Conservation (phyloP, 2,329 filamentous ascomycete genomes). For the Chaetothyriales sp. region DNA sequence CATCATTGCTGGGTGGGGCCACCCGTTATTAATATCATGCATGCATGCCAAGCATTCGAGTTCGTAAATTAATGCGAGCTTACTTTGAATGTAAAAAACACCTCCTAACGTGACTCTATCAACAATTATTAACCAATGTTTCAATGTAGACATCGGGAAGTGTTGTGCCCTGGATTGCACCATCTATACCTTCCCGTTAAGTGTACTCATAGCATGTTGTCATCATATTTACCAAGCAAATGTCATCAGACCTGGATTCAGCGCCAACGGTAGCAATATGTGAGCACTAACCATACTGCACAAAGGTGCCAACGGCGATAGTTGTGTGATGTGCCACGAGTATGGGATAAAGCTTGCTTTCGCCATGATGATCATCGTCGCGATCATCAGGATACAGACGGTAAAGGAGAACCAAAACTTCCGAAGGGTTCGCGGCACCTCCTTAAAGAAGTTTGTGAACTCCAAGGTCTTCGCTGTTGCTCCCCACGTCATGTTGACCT, state of each 20-base stretch:
- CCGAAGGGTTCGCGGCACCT: constrained; percentile 64
- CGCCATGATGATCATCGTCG: constrained; percentile 37
- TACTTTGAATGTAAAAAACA: too few species aligned
- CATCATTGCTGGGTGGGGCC: too few species aligned
- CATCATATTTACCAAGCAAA: constrained; percentile 16
- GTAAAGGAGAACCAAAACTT: constrained; percentile 53
- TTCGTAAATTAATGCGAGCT: too few species aligned
- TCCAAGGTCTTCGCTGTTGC: constrained; percentile 61
- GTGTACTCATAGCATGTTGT: neutral
- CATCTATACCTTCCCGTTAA: too few species aligned
- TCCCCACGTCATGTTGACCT: constrained; percentile 71
- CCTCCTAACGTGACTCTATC: too few species aligned
- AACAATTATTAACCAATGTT: too few species aligned
- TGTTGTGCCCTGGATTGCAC: too few species aligned
- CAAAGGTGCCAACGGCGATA: constrained; percentile 50
- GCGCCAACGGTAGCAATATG: constrained; percentile 19
- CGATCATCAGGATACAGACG: constrained; percentile 32
- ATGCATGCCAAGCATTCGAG: too few species aligned
- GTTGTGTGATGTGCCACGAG: constrained; percentile 44
- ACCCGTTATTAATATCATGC: too few species aligned
- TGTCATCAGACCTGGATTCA: constrained; percentile 22
- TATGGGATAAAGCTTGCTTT: constrained; percentile 28
- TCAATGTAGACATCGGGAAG: too few species aligned
- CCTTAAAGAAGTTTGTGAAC: constrained; percentile 72
- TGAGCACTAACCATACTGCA: constrained; percentile 31